These are phyloP conservation scores for Trametes sp. DNA, from an alignment of 1,284 basidiomycete species.

Conservation along the genomic window DNA sequence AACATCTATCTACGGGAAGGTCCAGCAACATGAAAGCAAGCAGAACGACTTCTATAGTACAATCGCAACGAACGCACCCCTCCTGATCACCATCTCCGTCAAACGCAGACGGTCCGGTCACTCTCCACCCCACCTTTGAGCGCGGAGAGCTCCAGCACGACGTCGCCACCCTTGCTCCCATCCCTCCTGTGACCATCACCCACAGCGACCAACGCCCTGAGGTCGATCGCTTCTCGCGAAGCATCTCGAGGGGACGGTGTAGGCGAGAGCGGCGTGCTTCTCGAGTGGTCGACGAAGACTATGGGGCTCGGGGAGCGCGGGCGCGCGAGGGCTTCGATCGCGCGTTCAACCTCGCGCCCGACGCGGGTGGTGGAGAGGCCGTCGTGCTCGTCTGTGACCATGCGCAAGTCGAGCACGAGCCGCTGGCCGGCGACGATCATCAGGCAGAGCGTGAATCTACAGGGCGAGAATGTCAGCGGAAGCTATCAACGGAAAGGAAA, in stretches of 20 bases:
- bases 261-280: not conserved
- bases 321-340: slow-evolving; percentile 24
- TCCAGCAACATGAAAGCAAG: not conserved
- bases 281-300: slow-evolving; percentile 18
- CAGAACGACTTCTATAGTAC: not conserved
- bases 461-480: not conserved
- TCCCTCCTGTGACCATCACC: not conserved
- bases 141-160: not conserved
- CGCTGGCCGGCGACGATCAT: slow-evolving; percentile 33
- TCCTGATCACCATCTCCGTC: not conserved
- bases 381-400: slow-evolving; percentile 24
- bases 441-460: slow-evolving; percentile 31
- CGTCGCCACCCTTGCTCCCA: not conserved
- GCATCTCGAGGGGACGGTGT: not conserved
- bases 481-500: too few species aligned
- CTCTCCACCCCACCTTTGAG: not conserved
- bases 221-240: not conserved
- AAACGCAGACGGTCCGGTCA: not conserved
- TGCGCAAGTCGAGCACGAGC: slow-evolving; percentile 35
- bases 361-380: slow-evolving; percentile 30
- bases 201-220: not conserved
- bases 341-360: slow-evolving; percentile 32
- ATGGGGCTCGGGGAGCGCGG: slow-evolving; percentile 27
- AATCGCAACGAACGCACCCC: not conserved
- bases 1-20: not conserved